These are phyloP conservation scores for Salix dunnii DNA, from an alignment of 345 rosid genomes.

Conservation along the genomic window DNA sequence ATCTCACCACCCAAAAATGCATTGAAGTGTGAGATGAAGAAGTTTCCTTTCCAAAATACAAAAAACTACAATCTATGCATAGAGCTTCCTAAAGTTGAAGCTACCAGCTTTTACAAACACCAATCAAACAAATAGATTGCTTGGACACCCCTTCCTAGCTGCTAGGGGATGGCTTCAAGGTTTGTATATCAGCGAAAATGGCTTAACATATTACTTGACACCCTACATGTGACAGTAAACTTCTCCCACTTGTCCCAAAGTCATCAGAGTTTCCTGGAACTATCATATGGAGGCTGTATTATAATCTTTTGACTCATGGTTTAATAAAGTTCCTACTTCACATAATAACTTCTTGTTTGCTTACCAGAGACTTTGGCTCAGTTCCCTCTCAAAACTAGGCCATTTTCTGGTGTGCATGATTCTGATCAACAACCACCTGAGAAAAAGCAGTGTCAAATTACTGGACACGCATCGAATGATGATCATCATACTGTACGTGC, in stretches of 20 bases:
- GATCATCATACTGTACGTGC: constrained; percentile 55
- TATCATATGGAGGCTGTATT: background rate
- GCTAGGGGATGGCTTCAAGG: background rate
- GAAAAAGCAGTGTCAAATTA: constrained; percentile 49
- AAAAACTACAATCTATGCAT: background rate
- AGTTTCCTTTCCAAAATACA: background rate
- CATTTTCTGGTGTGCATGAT: constrained; percentile 46
- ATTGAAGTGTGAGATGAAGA: background rate
- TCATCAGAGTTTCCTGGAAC: background rate
- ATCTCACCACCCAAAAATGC: background rate
- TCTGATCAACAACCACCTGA: constrained; percentile 56
- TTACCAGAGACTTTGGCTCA: constrained; percentile 86
- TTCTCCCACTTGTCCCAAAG: background rate
- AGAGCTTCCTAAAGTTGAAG: background rate
- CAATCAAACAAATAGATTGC: background rate
- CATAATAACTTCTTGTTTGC: background rate
- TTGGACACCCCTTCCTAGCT: background rate
- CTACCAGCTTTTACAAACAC: background rate
- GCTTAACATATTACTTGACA: background rate
- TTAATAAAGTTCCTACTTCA: background rate
- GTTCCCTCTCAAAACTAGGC: constrained; percentile 69
- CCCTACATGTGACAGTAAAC: background rate
- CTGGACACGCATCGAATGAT: constrained; percentile 35
- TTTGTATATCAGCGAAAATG: background rate
- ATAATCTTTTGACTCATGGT: background rate